Base-by-base conservation (phyloP, 208 protist genomes). In the Trichomonas gallinae region DNA sequence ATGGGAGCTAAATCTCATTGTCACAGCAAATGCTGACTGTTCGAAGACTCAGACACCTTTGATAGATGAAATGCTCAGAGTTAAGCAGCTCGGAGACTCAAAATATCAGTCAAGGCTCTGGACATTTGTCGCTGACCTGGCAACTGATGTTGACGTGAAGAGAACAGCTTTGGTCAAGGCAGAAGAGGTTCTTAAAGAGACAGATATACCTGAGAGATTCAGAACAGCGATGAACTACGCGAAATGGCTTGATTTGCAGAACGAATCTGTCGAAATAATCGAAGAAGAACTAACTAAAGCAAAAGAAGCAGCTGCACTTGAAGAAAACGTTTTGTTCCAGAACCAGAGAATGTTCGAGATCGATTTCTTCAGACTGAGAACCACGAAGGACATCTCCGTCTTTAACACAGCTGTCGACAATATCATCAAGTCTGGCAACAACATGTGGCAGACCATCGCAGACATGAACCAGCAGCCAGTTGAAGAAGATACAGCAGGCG, bases 41-140 rank as follows among this genome's bases (percentile, higher is more conserved):
- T 0, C 11, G 4, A 93, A 93, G 31, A 49, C 87, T 38, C 26
- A 93, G 44, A 42, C 42, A 51, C 87, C 87, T 38, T 93, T 93
- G 31, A 93, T 93, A 15, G 87, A 93, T 93, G 87, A 93, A 93
- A 93, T 93, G 87, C 31, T 93, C 6, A 34, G 87, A 51, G 44
- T 93, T 51, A 93, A 93, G 46, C 87, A 93, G 38, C 44, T 93
- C 17, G 87, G 87, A 26, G 44, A 93, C 31, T 34, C 40, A 34
- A 51, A 93, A 51, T 93, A 93, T 38, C 87, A 93, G 51, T 51
- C 44, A 48, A 48, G 45, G 31, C 31, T 93, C 1, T 93, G 87
- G 87, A 51, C 87, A 44, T 93, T 93, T 51, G 44, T 93, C n/a
- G 40, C 87, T 51, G 87, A 93, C 51, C 46, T 93, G 6, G 40